Conservation (phyloP, 192 early-diverging fungal species). For the Dispira simplex region DNA sequence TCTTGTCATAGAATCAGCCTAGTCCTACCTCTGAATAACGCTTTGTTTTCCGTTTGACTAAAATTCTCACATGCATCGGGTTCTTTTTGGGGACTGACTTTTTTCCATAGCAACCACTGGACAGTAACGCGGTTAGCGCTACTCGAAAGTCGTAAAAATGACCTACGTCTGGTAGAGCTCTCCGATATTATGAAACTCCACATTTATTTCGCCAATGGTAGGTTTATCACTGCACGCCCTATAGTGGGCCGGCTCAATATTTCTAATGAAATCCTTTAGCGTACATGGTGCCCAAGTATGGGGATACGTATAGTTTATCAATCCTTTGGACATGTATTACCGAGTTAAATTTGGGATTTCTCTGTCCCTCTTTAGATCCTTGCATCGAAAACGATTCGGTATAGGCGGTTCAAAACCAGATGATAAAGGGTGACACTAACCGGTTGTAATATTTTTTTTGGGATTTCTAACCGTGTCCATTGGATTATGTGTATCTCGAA, state of each 20-base stretch:
- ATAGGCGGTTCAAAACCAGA: conserved; percentile 14
- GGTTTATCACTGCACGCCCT: not conserved
- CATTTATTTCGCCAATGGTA: conserved; percentile 49
- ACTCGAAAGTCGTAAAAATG: conserved; percentile 29
- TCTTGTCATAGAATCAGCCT: not conserved
- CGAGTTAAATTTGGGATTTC: no score
- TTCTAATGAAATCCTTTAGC: no score
- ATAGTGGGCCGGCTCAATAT: no score
- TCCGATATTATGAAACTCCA: conserved; percentile 37
- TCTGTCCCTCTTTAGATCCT: conserved; percentile 13
- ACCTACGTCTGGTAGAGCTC: conserved; percentile 34
- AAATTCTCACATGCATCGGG: not conserved
- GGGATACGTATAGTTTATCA: not conserved
- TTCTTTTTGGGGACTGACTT: not conserved
- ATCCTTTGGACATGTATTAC: no score
- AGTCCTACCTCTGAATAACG: not conserved
- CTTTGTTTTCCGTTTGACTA: not conserved
- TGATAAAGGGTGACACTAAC: not conserved
- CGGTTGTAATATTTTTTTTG: not conserved
- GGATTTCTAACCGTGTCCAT: conserved; percentile 3
- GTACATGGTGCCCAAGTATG: no score
- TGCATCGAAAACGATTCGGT: conserved; percentile 11
- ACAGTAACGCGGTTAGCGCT: conserved; percentile 34
- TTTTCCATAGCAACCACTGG: conserved; percentile 35
- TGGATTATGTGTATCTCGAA: conserved; percentile 8